Conservation (phyloP, 768 basidiomycete genomes). For the Hemileccinum rubropunctum region DNA sequence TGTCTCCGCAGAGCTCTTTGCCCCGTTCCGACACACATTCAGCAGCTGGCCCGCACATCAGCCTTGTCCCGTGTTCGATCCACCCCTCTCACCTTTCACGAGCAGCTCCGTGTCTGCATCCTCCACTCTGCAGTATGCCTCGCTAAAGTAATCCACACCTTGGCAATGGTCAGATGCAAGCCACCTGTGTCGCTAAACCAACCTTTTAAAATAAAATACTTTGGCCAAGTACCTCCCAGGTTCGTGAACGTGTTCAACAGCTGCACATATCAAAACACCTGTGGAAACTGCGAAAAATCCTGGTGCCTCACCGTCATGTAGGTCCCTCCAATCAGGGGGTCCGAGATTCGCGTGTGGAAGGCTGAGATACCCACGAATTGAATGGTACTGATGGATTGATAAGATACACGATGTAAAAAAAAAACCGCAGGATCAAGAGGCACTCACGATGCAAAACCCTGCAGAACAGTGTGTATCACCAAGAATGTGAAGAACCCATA, state of each 20-base stretch:
- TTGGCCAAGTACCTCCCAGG: slow-evolving; percentile 97
- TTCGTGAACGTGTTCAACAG: slow-evolving; percentile 94
- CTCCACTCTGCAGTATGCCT: slow-evolving; percentile 77
- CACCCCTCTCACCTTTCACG: slow-evolving; percentile 47
- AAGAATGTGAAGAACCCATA: slow-evolving; percentile 78
- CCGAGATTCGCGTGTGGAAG: slow-evolving; percentile 95
- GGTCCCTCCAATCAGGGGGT: slow-evolving; percentile 95
- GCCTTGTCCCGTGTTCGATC: background rate
- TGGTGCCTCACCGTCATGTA: slow-evolving; percentile 87
- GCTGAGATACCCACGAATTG: slow-evolving; percentile 99
- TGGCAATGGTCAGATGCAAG: slow-evolving; percentile 9
- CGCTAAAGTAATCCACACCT: slow-evolving; percentile 88
- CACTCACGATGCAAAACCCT: slow-evolving; percentile 81
- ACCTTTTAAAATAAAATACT: slow-evolving; percentile 94
- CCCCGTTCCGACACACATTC: slow-evolving; percentile 96
- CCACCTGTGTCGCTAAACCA: background rate
- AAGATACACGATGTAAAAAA: slow-evolving; percentile 2
- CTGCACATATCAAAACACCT: slow-evolving; percentile 38
- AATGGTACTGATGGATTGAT: slow-evolving; percentile 63
- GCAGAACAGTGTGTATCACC: slow-evolving; percentile 76
- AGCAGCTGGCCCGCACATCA: slow-evolving; percentile 44
- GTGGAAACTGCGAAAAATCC: background rate
- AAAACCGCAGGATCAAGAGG: background rate
- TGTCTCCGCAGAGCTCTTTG: slow-evolving; percentile 68
- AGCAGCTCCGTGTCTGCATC: slow-evolving; percentile 50